Conservation (phyloP, 192 early-diverging fungal genomes). For the Mycoemilia scoparia region DNA sequence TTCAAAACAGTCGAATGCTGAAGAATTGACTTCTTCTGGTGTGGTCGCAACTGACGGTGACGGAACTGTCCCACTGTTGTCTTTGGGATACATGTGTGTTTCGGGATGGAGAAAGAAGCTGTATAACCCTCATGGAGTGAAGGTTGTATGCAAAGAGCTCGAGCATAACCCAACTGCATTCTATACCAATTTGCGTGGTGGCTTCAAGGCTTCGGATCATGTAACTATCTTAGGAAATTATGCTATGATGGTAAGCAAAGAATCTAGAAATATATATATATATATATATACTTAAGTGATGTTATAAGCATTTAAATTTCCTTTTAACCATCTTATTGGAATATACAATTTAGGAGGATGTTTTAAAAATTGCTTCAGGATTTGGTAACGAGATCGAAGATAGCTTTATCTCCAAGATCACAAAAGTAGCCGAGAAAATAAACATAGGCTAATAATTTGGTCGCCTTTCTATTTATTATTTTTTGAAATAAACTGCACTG, state of each 20-base stretch:
- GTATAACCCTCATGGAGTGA: conserved; percentile 62
- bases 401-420: conserved; percentile 24
- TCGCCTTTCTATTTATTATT: no score
- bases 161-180: conserved; percentile 32
- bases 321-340: conserved; percentile 82
- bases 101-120: conserved; percentile 62
- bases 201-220: conserved; percentile 60
- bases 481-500: no score
- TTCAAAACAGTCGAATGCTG: no score
- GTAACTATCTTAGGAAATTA: conserved; percentile 76
- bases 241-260: conserved; percentile 38
- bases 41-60: conserved; percentile 33
- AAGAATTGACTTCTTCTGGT: background rate
- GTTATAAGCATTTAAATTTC: no score
- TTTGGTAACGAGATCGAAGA: conserved; percentile 16
- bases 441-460: conserved; percentile 6
- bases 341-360: conserved; percentile 39
- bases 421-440: conserved; percentile 18
- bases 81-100: conserved; percentile 75
- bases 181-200: conserved; percentile 50
- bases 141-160: conserved; percentile 57
- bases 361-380: conserved; percentile 34
- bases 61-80: conserved; percentile 73
- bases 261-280: no score
- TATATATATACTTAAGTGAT: no score